phyloP scores from a whole-genome alignment of 257 asterid species.

The Penstemon barbatus region DNA sequence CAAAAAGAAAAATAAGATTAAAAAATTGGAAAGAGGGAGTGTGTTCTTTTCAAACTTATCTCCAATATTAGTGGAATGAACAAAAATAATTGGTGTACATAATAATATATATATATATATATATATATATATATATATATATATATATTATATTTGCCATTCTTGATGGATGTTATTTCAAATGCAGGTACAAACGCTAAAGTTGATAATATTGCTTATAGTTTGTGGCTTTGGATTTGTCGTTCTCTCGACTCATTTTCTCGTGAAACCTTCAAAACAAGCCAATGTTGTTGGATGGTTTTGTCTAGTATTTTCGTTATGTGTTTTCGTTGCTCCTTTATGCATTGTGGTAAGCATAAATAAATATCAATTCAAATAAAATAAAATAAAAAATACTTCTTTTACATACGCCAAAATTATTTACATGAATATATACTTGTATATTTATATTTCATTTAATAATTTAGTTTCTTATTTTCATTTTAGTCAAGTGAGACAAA shows the following conservation, averaged over 20 bases:
- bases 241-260: conserved; percentile 37
- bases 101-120: too few relatives aligned
- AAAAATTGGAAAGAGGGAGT: too few relatives aligned
- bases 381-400: too few relatives aligned
- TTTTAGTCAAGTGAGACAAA: too few relatives aligned
- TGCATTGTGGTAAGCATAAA: conserved; percentile 49
- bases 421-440: not conserved
- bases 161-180: too few relatives aligned
- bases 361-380: not conserved
- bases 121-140: too few relatives aligned
- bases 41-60: too few relatives aligned
- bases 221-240: conserved; percentile 50
- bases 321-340: conserved; percentile 72
- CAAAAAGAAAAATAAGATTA: too few relatives aligned
- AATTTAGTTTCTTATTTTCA: not conserved
- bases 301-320: conserved; percentile 57
- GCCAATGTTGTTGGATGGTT: conserved; percentile 62
- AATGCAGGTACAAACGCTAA: conserved; percentile 46
- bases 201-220: conserved; percentile 36
- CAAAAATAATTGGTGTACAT: too few relatives aligned
- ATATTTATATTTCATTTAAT: not conserved
- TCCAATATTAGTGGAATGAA: too few relatives aligned
- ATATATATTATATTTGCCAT: too few relatives aligned
- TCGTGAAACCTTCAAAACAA: conserved; percentile 39
- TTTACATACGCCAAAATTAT: not conserved